These are phyloP conservation scores for Aspergillus baeticus DNA, from an alignment of 495 filamentous ascomycete genomes.

Conservation along the genomic window DNA sequence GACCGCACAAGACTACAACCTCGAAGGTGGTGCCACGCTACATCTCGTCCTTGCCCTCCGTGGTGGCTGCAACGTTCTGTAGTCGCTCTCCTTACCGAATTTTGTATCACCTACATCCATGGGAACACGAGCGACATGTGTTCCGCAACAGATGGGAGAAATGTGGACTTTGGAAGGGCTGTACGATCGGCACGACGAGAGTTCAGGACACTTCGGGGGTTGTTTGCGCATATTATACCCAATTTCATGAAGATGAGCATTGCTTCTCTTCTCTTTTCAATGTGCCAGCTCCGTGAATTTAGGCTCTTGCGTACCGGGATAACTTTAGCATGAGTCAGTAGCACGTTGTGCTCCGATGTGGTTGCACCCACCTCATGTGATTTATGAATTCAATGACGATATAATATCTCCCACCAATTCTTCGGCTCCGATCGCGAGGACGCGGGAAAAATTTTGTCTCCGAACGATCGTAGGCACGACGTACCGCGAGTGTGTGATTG, in stretches of 20 bases:
- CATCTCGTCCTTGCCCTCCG: constrained; percentile 93
- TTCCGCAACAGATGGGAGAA: neutral
- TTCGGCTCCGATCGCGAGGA: neutral
- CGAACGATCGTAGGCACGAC: neutral
- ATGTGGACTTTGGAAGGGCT: neutral
- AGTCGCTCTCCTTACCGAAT: constrained; percentile 7
- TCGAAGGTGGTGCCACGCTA: constrained; percentile 89
- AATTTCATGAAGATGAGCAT: neutral
- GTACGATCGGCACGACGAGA: neutral
- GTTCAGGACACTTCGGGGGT: neutral
- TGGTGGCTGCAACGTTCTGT: constrained; percentile 54
- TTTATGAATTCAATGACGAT: neutral
- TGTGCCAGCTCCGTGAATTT: neutral
- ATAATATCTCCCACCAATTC: neutral
- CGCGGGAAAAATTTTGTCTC: neutral
- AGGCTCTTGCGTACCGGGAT: neutral
- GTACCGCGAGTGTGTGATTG: neutral
- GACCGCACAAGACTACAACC: constrained; percentile 77
- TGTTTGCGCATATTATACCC: constrained; percentile 7
- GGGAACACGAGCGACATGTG: neutral
- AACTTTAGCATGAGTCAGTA: neutral
- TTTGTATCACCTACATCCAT: neutral
- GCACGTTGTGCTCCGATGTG: neutral
- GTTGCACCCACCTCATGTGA: constrained; percentile 3
- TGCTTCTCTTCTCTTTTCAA: neutral